Conservation (phyloP, 202 grass and related monocot species). For the Setaria viridis region DNA sequence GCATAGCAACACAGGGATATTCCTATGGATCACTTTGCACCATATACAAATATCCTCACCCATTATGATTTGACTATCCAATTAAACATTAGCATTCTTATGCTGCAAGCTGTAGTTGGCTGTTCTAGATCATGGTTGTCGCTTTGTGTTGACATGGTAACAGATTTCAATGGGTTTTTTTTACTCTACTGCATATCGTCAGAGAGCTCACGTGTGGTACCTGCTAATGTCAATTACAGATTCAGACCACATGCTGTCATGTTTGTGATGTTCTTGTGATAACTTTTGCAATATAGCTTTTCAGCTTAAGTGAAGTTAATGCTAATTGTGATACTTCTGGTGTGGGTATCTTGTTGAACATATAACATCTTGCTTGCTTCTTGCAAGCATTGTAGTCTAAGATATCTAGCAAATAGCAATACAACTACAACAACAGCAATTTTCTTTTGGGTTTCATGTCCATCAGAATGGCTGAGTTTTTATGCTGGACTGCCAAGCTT, state of each 20-base stretch:
- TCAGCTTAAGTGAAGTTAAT: not conserved
- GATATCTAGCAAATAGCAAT: conserved; percentile 22
- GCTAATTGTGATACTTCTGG: not conserved
- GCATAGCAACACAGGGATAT: not conserved
- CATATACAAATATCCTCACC: not conserved
- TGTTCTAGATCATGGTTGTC: conserved; percentile 9
- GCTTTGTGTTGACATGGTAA: not conserved
- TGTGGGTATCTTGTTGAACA: conserved; percentile 4
- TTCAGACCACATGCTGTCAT: not conserved
- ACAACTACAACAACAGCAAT: not conserved
- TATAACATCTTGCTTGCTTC: conserved; percentile 8
- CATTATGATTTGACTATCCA: conserved; percentile 10
- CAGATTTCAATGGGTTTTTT: not conserved
- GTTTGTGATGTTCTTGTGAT: conserved; percentile 13
- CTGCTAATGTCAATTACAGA: conserved; percentile 9
- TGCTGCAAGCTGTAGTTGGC: not conserved
- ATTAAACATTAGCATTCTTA: not conserved
- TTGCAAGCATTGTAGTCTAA: conserved; percentile 12
- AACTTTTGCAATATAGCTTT: conserved; percentile 7
- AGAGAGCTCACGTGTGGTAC: not conserved
- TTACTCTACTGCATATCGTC: conserved; percentile 14
- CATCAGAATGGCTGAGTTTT: not conserved
- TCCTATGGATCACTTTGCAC: conserved; percentile 9
- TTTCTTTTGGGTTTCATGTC: not conserved
- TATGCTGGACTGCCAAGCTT: not conserved